Percentiles rank a stretch among this genome's conserved stretches.
Conservation (phyloP, 2,329 filamentous ascomycete genomes). For the Penicillium sp. region DNA sequence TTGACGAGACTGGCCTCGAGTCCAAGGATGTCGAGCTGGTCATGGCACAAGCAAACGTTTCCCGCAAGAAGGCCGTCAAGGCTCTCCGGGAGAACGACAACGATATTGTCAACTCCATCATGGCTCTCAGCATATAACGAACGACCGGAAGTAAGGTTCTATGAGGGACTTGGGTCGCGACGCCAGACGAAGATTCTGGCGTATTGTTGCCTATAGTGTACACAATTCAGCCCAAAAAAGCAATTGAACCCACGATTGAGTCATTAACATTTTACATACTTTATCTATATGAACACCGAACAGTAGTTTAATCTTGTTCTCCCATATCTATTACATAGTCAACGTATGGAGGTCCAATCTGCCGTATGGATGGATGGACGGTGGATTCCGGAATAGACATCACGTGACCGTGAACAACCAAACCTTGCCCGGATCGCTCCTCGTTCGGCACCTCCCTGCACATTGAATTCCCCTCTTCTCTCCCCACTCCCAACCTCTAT, state of each 20-base stretch:
- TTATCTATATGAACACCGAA: too few species aligned
- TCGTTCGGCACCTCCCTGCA: constrained; percentile 36
- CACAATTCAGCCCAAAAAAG: constrained; percentile 35
- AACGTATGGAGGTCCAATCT: too few species aligned
- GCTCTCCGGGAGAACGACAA: constrained; percentile 96
- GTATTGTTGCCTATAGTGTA: constrained; percentile 32
- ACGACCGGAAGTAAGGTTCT: constrained; percentile 17
- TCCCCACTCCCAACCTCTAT: constrained; percentile 27
- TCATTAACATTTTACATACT: constrained; percentile 4
- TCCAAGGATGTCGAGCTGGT: constrained; percentile 99
- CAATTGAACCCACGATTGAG: constrained; percentile 30
- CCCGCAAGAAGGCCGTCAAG: constrained; percentile 97
- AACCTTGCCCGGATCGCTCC: constrained; percentile 41
- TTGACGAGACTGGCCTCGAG: constrained; percentile 90
- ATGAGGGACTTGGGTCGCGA: constrained; percentile 32
- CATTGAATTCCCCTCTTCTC: constrained; percentile 32
- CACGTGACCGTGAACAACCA: constrained; percentile 36
- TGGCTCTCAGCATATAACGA: constrained; percentile 80
- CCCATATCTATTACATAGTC: neutral
- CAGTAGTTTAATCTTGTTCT: neutral
- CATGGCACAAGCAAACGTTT: constrained; percentile 96
- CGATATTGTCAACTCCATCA: constrained; percentile 99
- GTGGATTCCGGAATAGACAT: constrained; percentile 17
- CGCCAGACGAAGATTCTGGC: constrained; percentile 22
- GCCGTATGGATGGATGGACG: too few species aligned